A percentile compares a stretch with the other conserved stretches of the same genome.
These are phyloP conservation scores for Pseudogymnoascus sp. DNA, from an alignment of 2,329 filamentous ascomycete genomes.

Conservation along the genomic window DNA sequence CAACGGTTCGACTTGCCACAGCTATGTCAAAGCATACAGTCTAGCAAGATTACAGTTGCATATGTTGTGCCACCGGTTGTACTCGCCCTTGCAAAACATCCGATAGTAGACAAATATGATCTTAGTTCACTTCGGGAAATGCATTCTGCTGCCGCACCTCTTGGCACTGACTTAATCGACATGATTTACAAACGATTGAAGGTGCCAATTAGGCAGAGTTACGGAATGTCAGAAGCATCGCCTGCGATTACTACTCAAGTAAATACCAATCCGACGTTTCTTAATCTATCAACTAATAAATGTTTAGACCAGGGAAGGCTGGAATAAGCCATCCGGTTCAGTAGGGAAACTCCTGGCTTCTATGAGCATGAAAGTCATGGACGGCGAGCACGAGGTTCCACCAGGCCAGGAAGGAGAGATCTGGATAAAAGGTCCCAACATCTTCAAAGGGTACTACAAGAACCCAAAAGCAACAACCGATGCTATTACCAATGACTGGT, in stretches of 20 bases:
- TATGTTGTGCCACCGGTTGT: slow-evolving; percentile 78
- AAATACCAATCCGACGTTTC: neutral
- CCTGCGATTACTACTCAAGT: slow-evolving; percentile 61
- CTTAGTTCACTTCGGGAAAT: slow-evolving; percentile 68
- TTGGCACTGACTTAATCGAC: slow-evolving; percentile 68
- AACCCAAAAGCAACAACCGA: slow-evolving; percentile 26
- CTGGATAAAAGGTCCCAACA: slow-evolving; percentile 21
- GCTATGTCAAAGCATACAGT: neutral
- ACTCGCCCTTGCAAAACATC: slow-evolving; percentile 67
- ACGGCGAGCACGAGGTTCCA: neutral
- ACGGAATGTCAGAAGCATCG: slow-evolving; percentile 78
- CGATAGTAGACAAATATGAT: slow-evolving; percentile 67
- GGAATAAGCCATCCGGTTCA: slow-evolving; percentile 66
- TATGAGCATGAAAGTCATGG: neutral
- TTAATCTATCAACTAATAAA: neutral
- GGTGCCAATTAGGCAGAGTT: slow-evolving; percentile 77
- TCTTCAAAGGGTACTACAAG: slow-evolving; percentile 30
- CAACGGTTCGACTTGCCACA: neutral
- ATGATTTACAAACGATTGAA: slow-evolving; percentile 62
- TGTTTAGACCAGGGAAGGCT: slow-evolving; percentile 47
- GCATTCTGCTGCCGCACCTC: slow-evolving; percentile 74
- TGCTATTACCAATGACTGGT: slow-evolving; percentile 26
- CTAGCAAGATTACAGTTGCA: slow-evolving; percentile 50
- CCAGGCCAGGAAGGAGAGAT: slow-evolving; percentile 13
- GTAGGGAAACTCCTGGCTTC: slow-evolving; percentile 59